Conservation (phyloP, 2,329 filamentous ascomycete genomes). For the Furcasterigmium sp. region DNA sequence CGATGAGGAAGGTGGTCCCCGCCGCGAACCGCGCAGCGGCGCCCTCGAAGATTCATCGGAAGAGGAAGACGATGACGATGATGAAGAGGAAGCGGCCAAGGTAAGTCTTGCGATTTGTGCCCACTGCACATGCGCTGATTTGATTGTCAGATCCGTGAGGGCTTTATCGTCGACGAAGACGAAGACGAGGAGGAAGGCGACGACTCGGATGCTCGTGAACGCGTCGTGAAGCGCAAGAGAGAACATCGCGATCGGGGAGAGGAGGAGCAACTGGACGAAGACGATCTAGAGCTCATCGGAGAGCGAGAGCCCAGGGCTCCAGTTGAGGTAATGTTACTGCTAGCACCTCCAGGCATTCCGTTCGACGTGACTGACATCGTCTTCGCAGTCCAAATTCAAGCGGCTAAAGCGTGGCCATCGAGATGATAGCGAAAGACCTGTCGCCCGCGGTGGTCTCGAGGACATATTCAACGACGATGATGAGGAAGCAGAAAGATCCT, state of each 20-base stretch:
- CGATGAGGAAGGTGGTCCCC: slow-evolving; percentile 68
- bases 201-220: slow-evolving; percentile 47
- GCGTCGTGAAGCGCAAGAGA: slow-evolving; percentile 68
- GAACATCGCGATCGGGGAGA: slow-evolving; percentile 71
- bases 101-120: slow-evolving; percentile 37
- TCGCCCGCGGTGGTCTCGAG: slow-evolving; percentile 68
- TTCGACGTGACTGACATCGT: no score
- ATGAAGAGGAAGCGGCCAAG: slow-evolving; percentile 75
- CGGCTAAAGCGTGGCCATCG: slow-evolving; percentile 88
- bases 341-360: no score
- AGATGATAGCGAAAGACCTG: slow-evolving; percentile 61
- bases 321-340: slow-evolving; percentile 57
- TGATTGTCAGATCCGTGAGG: slow-evolving; percentile 68
- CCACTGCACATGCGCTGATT: slow-evolving; percentile 11
- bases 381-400: slow-evolving; percentile 93
- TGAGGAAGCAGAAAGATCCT: slow-evolving; percentile 50
- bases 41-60: slow-evolving; percentile 80
- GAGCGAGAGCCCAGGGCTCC: slow-evolving; percentile 66
- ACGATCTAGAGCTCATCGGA: slow-evolving; percentile 92
- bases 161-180: slow-evolving; percentile 93
- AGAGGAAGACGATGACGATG: slow-evolving; percentile 88
- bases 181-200: slow-evolving; percentile 68
- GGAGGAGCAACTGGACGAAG: slow-evolving; percentile 88
- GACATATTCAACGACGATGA: slow-evolving; percentile 97
- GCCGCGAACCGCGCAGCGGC: slow-evolving; percentile 34